Conservation (phyloP, 768 basidiomycete genomes). For the Hygrophoropsis aurantiaca region DNA sequence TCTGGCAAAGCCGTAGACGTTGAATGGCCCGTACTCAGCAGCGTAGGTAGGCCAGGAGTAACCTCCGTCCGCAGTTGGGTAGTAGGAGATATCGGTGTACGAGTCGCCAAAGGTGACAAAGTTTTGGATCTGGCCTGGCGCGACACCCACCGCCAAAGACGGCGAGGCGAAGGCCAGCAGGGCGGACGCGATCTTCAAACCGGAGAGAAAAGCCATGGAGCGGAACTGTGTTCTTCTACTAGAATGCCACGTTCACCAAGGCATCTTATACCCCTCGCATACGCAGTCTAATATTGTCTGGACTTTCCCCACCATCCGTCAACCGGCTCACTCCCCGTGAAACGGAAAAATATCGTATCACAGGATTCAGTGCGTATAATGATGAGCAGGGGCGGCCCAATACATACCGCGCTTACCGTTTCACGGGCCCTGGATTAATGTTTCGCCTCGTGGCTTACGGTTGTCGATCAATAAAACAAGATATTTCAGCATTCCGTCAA, state of each 20-base stretch:
- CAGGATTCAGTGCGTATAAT: neutral
- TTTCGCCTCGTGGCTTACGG: neutral
- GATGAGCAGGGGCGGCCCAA: neutral
- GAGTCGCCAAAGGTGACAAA: conserved; percentile 64
- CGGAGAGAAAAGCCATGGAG: neutral
- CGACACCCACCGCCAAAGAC: conserved; percentile 15
- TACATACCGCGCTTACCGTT: neutral
- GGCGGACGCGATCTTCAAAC: neutral
- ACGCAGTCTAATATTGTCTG: neutral
- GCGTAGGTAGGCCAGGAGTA: conserved; percentile 58
- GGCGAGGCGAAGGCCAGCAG: neutral
- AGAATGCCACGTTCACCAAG: neutral
- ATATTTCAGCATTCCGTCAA: too few relatives aligned
- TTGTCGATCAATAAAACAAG: neutral
- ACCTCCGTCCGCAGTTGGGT: conserved; percentile 29
- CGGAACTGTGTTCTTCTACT: neutral
- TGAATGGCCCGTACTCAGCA: conserved; percentile 47
- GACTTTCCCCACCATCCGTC: neutral
- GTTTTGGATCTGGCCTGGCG: conserved; percentile 47
- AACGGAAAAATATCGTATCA: conserved; percentile 1
- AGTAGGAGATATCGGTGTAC: conserved; percentile 48
- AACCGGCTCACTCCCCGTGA: neutral
- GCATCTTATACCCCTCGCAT: neutral
- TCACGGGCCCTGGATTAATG: neutral
- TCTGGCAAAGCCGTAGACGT: conserved; percentile 52